Percentiles rank a stretch among this genome's conserved stretches.
Conservation (phyloP, 2,329 filamentous ascomycete species). For the Exophiala calicioides region DNA sequence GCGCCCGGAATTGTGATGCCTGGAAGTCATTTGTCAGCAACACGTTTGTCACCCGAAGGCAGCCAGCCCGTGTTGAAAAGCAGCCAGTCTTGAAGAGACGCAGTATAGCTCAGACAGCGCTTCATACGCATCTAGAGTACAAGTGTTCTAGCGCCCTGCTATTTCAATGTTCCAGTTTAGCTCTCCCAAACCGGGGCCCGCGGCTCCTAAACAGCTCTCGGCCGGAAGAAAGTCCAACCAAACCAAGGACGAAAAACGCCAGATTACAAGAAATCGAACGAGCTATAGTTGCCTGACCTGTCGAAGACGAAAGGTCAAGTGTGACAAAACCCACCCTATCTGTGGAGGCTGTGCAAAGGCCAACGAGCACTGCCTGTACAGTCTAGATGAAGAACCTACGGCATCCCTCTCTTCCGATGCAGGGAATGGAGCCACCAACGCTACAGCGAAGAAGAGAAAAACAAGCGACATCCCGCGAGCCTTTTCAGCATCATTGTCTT, state of each 20-base stretch:
- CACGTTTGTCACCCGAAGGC: too few relatives aligned
- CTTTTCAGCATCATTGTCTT: not conserved
- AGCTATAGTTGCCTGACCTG: constrained; percentile 52
- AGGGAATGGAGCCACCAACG: not conserved
- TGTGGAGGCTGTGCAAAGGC: constrained; percentile 50
- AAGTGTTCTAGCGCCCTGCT: not conserved
- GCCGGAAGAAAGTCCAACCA: not conserved
- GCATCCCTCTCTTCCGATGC: not conserved
- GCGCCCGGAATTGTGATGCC: too few relatives aligned
- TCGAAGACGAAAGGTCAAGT: constrained; percentile 51
- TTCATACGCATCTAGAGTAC: too few relatives aligned
- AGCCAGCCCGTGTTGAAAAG: too few relatives aligned
- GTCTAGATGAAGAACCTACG: constrained; percentile 27
- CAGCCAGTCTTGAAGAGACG: too few relatives aligned
- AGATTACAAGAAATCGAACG: constrained; percentile 50
- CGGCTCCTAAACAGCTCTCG: not conserved
- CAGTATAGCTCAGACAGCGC: too few relatives aligned
- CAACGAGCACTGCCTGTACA: constrained; percentile 45
- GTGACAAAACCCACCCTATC: constrained; percentile 48
- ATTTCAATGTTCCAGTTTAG: constrained; percentile 21
- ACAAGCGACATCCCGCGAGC: constrained; percentile 5
- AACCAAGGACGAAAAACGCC: constrained; percentile 36
- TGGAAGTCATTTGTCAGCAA: too few relatives aligned
- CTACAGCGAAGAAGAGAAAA: constrained; percentile 23
- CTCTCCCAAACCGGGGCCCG: not conserved